Evolutionary conservation across 2,329 filamentous ascomycete genomes (phyloP).

Genomic region (Sclerotinia nivalis): DNA sequence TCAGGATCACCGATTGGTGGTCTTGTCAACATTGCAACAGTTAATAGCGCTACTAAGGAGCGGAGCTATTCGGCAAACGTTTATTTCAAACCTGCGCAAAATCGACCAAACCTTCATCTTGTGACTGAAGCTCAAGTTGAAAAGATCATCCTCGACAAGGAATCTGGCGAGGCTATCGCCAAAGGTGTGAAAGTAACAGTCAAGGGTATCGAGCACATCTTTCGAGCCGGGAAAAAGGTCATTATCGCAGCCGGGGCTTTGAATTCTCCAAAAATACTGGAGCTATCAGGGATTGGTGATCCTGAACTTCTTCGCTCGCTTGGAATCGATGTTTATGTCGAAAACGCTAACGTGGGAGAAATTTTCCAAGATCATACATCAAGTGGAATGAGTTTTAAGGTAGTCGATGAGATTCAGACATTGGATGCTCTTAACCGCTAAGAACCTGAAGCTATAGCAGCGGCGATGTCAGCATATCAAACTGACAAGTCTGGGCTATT

Average conservation of each 20-base stretch:
- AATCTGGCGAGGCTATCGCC: not conserved
- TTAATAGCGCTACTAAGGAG: not conserved
- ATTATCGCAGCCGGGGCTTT: conserved; percentile 39
- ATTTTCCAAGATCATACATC: conserved; percentile 26
- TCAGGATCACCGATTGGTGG: not conserved
- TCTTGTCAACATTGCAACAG: not conserved
- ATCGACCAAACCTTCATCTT: not conserved
- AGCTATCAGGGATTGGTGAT: conserved; percentile 41
- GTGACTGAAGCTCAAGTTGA: conserved; percentile 6
- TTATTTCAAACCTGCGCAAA: conserved; percentile 8
- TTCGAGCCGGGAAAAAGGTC: conserved; percentile 40
- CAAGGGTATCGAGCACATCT: conserved; percentile 29
- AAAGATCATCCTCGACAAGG: not conserved
- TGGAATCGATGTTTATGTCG: conserved; percentile 29
- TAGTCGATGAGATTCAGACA: not conserved
- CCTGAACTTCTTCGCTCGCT: conserved; percentile 27
- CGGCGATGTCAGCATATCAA: not conserved
- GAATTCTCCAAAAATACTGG: conserved; percentile 39
- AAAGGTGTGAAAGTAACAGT: conserved; percentile 28
- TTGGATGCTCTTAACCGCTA: not conserved
- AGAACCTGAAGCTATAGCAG: not conserved
- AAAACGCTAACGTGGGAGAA: conserved; percentile 32
- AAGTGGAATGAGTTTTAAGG: conserved; percentile 3
- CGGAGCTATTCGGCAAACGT: not conserved
- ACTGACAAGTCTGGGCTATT: not conserved